Conservation (phyloP, 2,329 filamentous ascomycete species). For the Cercospora canescens region DNA sequence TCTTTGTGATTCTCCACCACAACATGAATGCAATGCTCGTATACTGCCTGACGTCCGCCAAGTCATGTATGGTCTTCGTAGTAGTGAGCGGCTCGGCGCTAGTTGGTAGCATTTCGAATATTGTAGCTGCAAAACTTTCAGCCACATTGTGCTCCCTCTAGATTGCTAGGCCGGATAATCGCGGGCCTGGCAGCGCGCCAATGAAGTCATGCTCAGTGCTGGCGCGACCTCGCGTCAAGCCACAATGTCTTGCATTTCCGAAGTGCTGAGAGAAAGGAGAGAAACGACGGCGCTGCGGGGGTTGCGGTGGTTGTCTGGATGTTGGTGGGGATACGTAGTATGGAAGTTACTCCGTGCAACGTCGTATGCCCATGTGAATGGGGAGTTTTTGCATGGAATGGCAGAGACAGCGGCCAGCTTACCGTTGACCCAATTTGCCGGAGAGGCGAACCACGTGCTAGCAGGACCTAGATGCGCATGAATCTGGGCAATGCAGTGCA, state of each 20-base stretch:
- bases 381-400: too few relatives aligned
- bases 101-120: too few relatives aligned
- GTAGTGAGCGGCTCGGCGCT: too few relatives aligned
- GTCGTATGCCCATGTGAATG: background rate
- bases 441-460: background rate
- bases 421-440: background rate
- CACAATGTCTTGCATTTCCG: background rate
- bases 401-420: background rate
- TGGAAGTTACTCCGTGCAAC: background rate
- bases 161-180: background rate
- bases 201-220: background rate
- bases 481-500: too few relatives aligned
- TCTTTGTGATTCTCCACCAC: background rate
- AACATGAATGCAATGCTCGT: background rate
- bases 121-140: background rate
- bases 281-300: background rate
- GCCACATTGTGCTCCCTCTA: background rate
- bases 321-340: background rate
- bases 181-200: background rate
- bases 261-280: background rate
- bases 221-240: background rate
- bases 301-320: background rate
- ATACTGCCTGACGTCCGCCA: background rate
- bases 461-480: background rate
- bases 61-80: background rate